Base-by-base conservation (phyloP, 495 filamentous ascomycete species). In the Durotheca rogersii region DNA sequence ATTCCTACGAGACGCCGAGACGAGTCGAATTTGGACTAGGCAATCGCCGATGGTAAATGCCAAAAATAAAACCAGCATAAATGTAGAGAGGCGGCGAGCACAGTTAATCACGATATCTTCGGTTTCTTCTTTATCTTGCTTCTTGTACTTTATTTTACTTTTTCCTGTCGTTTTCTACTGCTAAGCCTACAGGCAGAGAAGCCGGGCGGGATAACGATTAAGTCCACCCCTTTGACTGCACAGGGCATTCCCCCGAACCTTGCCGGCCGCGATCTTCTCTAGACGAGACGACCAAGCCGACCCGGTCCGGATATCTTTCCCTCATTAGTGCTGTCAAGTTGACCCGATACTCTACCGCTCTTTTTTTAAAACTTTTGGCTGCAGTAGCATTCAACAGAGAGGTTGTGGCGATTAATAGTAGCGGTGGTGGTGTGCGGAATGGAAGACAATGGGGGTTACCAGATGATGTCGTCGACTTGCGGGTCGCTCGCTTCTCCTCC, bases 191-290 rank as follows among this genome's bases (percentile, higher is more conserved):
- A 64, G 33, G 43, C 44, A 31, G 43, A 39, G 18, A 53, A 47
- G 41, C 53, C 49, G 52, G 59, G 75, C 68, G 69, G 72, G 73
- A 73, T 71, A 71, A 77, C 73, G 69, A 70, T 79, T 51, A 78
- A 78, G 75, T 75, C 67, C 71, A 73, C 64, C 74, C 72, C 73
- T 74, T 60, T 68, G 71, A 68, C 70, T 54, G 81, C 81, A 89
- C 89, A 95, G 88, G 90, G 90, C 90, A 88, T 95, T 95, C 90
- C 88, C 88, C 85, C 56, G 35, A 41, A 29, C 81, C 9, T 27
- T 27, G 23, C 9, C 9, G 23, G 23, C 9, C 23, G 9, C 9
- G 23, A 27, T 69, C 60, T 47, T 68, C 58, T 29, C 21, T 20
- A 68, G 67, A 67, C 23, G 4, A 34, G 41, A 48, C 42, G 45